Conservation (phyloP, 345 rosid genomes). For the Excoecaria agallocha region DNA sequence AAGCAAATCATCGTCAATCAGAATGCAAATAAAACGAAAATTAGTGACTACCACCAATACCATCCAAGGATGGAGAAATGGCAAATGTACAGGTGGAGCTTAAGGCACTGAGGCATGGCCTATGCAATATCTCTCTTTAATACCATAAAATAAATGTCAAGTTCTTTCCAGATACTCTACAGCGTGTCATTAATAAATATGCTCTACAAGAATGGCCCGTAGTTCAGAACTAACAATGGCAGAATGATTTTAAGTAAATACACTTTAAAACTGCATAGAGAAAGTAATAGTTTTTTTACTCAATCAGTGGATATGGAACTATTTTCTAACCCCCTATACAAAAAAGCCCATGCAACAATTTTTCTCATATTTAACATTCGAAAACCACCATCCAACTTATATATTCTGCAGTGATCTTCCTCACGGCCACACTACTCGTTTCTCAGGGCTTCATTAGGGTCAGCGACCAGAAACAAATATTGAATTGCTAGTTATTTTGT, state of each 20-base stretch:
- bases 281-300: slow-evolving; percentile 9
- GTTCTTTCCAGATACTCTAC: slow-evolving; percentile 16
- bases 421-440: background rate
- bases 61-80: no score
- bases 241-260: slow-evolving; percentile 22
- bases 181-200: slow-evolving; percentile 20
- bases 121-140: background rate
- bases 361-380: slow-evolving; percentile 19
- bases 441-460: slow-evolving; percentile 28
- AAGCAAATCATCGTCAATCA: no score
- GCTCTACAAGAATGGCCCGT: slow-evolving; percentile 35
- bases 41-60: no score
- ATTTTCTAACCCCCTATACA: slow-evolving; percentile 43
- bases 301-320: slow-evolving; percentile 27
- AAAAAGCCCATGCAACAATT: slow-evolving; percentile 23
- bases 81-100: no score
- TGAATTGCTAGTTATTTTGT: slow-evolving; percentile 55
- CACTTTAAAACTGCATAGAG: slow-evolving; percentile 21
- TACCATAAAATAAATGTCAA: background rate
- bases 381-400: slow-evolving; percentile 22
- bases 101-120: background rate
- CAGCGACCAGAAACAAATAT: slow-evolving; percentile 79
- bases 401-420: slow-evolving; percentile 25
- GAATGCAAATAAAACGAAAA: no score
- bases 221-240: slow-evolving; percentile 22